These are phyloP conservation scores for Ciborinia camelliae DNA, from an alignment of 2,329 filamentous ascomycete species.

Conservation along the genomic window DNA sequence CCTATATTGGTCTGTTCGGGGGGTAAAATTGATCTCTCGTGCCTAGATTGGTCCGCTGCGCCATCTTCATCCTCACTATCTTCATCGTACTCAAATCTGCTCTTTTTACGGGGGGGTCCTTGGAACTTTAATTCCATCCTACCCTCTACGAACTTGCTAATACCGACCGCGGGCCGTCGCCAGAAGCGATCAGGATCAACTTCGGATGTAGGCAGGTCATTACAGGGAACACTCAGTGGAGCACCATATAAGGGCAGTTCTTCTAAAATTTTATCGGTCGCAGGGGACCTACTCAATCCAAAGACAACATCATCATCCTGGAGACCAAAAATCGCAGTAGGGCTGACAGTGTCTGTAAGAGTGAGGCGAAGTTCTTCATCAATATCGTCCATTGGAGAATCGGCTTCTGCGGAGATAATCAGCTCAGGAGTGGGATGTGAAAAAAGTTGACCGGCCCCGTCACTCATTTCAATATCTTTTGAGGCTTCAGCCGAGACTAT, in stretches of 20 bases:
- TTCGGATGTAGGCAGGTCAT: slow-evolving; percentile 55
- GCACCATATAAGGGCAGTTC: slow-evolving; percentile 79
- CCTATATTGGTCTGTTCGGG: slow-evolving; percentile 76
- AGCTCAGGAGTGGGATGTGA: slow-evolving; percentile 63
- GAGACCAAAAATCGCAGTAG: slow-evolving; percentile 80
- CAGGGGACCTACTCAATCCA: slow-evolving; percentile 68
- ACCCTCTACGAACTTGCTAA: slow-evolving; percentile 83
- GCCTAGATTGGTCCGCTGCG: slow-evolving; percentile 30
- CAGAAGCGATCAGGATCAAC: slow-evolving; percentile 66
- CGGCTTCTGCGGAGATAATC: slow-evolving; percentile 59
- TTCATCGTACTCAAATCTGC: slow-evolving; percentile 76
- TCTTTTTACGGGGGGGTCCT: slow-evolving; percentile 68
- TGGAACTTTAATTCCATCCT: slow-evolving; percentile 68
- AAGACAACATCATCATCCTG: slow-evolving; percentile 79
- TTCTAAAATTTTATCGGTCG: slow-evolving; percentile 71
- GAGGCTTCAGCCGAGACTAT: slow-evolving; percentile 28
- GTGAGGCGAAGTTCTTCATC: slow-evolving; percentile 36
- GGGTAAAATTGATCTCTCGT: slow-evolving; percentile 47
- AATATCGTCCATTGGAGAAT: slow-evolving; percentile 49
- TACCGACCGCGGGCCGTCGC: slow-evolving; percentile 72
- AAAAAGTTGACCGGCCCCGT: slow-evolving; percentile 30
- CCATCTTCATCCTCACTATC: slow-evolving; percentile 64
- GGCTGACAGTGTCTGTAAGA: slow-evolving; percentile 51
- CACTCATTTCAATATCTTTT: slow-evolving; percentile 38
- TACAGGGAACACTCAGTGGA: slow-evolving; percentile 55